A percentile compares a stretch with the other conserved stretches of the same genome.
Evolutionary conservation across 2,329 filamentous ascomycete species (phyloP).

Genomic region (Xylariales sp.): DNA sequence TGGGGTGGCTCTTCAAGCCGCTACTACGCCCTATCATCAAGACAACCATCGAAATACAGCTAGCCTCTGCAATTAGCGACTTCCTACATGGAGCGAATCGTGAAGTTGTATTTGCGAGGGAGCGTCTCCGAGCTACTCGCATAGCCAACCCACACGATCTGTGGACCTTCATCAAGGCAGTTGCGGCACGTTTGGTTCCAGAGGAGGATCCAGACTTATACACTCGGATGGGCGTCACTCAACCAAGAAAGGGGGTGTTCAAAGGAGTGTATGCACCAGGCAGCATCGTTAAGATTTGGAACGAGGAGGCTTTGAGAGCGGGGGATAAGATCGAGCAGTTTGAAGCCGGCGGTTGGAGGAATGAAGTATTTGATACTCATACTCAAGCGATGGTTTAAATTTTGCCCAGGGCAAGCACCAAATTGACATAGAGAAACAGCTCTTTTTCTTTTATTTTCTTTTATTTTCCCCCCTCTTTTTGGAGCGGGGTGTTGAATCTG

Average conservation of each 20-base stretch:
- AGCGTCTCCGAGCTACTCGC: conserved; percentile 78
- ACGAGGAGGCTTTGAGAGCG: conserved; percentile 69
- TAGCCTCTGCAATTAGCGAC: conserved; percentile 67
- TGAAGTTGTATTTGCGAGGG: conserved; percentile 81
- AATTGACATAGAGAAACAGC: too few relatives aligned
- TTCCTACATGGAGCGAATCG: conserved; percentile 72
- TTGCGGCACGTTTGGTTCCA: conserved; percentile 70
- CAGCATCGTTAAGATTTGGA: conserved; percentile 85
- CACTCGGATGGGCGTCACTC: conserved; percentile 63
- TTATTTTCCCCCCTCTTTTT: too few relatives aligned
- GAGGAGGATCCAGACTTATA: conserved; percentile 74
- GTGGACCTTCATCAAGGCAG: conserved; percentile 76
- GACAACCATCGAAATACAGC: conserved; percentile 67
- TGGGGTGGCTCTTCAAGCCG: conserved; percentile 82
- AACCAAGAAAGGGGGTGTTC: conserved; percentile 59
- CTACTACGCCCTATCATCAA: conserved; percentile 77
- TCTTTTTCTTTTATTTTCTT: too few relatives aligned
- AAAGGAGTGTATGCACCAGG: conserved; percentile 82
- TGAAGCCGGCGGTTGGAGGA: conserved; percentile 71
- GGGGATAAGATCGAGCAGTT: conserved; percentile 72
- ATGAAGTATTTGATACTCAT: conserved; percentile 67
- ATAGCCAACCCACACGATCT: conserved; percentile 78
- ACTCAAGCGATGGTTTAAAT: conserved; percentile 15
- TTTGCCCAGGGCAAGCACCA: too few relatives aligned
- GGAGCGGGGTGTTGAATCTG: too few relatives aligned